Conservation (phyloP, 768 basidiomycete genomes). For the Tubosaeta sp. region DNA sequence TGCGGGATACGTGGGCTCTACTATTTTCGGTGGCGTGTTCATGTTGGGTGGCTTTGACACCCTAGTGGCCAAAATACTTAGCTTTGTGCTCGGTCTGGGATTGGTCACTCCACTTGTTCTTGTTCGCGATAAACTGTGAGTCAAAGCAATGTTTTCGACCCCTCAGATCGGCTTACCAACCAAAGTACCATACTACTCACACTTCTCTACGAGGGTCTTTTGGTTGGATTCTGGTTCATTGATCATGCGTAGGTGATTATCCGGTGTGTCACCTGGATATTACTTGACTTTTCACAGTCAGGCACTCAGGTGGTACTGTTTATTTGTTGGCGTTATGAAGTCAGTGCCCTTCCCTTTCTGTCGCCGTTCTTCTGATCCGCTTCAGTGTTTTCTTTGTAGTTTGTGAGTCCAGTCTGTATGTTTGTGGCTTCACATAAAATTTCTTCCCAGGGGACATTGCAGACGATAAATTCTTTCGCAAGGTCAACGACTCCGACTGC, state of each 20-base stretch:
- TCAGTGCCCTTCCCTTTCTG: slow-evolving; percentile 33
- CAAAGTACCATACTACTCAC: slow-evolving; percentile 82
- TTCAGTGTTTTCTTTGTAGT: slow-evolving; percentile 79
- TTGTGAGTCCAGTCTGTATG: slow-evolving; percentile 48
- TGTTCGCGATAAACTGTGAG: slow-evolving; percentile 87
- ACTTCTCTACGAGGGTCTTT: slow-evolving; percentile 73
- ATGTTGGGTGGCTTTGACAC: slow-evolving; percentile 84
- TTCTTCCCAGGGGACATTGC: slow-evolving; percentile 75
- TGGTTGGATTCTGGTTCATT: slow-evolving; percentile 94
- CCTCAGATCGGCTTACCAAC: slow-evolving; percentile 9
- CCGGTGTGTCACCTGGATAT: slow-evolving; percentile 1
- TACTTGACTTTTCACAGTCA: slow-evolving; percentile 41
- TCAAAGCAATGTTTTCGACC: slow-evolving; percentile 7
- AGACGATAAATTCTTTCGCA: slow-evolving; percentile 93
- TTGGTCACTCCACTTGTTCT: slow-evolving; percentile 81
- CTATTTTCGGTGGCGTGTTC: slow-evolving; percentile 77
- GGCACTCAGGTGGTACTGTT: slow-evolving; percentile 79
- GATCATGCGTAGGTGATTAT: slow-evolving; percentile 70
- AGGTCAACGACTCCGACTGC: slow-evolving; percentile 89
- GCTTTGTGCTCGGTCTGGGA: slow-evolving; percentile 85
- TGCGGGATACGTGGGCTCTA: slow-evolving; percentile 81
- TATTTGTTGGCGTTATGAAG: slow-evolving; percentile 86
- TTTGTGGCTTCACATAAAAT: background rate
- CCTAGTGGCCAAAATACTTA: slow-evolving; percentile 87
- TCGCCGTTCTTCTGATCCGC: slow-evolving; percentile 5